Conservation (phyloP, 257 asterid genomes). For the Ajuga chamaepitys region DNA sequence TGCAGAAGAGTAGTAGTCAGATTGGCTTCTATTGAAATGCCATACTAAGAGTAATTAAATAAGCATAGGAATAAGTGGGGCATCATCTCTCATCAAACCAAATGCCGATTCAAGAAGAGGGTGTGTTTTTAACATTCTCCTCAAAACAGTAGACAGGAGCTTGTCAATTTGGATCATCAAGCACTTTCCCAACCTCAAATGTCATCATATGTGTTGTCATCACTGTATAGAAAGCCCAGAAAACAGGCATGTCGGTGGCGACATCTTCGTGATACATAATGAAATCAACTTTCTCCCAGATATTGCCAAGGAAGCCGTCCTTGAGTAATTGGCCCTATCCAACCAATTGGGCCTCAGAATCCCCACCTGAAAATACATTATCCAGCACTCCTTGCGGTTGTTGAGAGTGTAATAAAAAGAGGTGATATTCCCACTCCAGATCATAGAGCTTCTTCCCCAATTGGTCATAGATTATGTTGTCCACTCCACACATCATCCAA, state of each 20-base stretch:
- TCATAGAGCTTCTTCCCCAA: constrained; percentile 44
- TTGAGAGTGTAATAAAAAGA: constrained; percentile 55
- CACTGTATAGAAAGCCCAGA: constrained; percentile 56
- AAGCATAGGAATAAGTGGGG: background rate
- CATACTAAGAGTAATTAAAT: too few species aligned
- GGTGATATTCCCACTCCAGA: constrained; percentile 74
- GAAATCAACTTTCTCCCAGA: constrained; percentile 70
- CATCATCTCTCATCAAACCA: constrained; percentile 22
- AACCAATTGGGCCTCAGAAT: constrained; percentile 66
- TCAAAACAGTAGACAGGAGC: constrained; percentile 66
- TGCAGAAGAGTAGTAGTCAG: too few species aligned
- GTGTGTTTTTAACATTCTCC: constrained; percentile 2
- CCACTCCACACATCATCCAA: constrained; percentile 50
- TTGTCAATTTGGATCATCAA: constrained; percentile 74
- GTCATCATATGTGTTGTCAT: constrained; percentile 58
- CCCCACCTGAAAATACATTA: constrained; percentile 42
- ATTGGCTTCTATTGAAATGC: too few species aligned
- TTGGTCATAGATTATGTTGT: constrained; percentile 63
- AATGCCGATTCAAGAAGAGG: constrained; percentile 8
- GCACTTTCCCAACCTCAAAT: constrained; percentile 69
- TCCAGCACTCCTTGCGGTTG: constrained; percentile 30
- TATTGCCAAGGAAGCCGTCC: constrained; percentile 72
- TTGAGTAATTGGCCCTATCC: constrained; percentile 39
- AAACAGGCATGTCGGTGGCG: constrained; percentile 52
- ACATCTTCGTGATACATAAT: constrained; percentile 68